Percentiles rank a stretch among this genome's conserved stretches.
Evolutionary conservation across 1,284 basidiomycete species (phyloP).

Genomic region (Rhodofomes roseus): DNA sequence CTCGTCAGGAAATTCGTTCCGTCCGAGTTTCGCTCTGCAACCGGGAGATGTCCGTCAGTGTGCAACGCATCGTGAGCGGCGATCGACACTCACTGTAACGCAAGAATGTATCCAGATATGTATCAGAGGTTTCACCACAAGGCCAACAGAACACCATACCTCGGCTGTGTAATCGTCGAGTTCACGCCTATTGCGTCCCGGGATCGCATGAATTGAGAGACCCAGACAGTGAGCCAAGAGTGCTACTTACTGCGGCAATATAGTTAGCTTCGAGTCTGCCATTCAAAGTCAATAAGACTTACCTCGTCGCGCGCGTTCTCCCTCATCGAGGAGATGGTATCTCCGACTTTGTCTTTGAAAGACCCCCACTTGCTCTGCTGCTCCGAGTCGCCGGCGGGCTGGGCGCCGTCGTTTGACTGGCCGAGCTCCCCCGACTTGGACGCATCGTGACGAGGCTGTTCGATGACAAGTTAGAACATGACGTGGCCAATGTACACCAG

Average conservation of each 20-base stretch:
- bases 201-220: no score
- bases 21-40: constrained; percentile 2
- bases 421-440: background rate
- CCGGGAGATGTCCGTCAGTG: background rate
- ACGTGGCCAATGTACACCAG: no score
- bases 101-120: no score
- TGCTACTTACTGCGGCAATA: background rate
- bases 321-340: constrained; percentile 2
- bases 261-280: background rate
- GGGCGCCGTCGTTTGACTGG: background rate
- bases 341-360: constrained; percentile 4
- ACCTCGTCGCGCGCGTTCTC: constrained; percentile 5
- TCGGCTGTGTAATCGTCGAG: background rate
- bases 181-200: background rate
- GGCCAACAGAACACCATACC: background rate
- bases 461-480: background rate
- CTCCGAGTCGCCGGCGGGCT: background rate
- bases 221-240: no score
- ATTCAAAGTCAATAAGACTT: background rate
- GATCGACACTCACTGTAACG: no score
- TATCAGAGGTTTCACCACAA: background rate
- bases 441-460: background rate
- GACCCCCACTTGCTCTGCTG: background rate
- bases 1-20: constrained; percentile 5
- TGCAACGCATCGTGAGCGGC: no score